Evolutionary conservation across 345 rosid genomes (phyloP).

Genomic region (Litchi chinensis): DNA sequence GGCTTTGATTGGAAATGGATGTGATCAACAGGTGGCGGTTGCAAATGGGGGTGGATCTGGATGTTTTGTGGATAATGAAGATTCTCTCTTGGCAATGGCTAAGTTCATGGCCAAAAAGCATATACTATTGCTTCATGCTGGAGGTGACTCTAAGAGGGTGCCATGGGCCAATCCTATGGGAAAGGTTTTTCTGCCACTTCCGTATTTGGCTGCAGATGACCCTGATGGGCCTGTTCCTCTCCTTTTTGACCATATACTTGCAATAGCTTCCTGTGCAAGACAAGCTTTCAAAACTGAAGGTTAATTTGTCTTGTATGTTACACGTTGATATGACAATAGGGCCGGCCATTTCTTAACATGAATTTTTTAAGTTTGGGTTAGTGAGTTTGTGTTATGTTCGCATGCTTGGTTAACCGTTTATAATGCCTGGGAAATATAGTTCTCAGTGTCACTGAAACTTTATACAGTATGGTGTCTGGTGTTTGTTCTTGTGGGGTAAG

Average conservation of each 20-base stretch:
- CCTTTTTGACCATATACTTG: slow-evolving; percentile 96
- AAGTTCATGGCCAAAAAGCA: slow-evolving; percentile 65
- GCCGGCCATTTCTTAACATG: neutral
- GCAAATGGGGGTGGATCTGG: slow-evolving; percentile 34
- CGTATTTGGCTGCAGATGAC: slow-evolving; percentile 88
- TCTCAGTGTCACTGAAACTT: neutral
- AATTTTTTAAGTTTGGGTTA: neutral
- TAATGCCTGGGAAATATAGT: neutral
- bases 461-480: neutral
- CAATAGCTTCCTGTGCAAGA: slow-evolving; percentile 90
- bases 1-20: slow-evolving; percentile 27
- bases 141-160: slow-evolving; percentile 98
- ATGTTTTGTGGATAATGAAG: slow-evolving; percentile 25
- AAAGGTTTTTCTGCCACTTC: slow-evolving; percentile 92
- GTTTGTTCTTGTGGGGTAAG: neutral
- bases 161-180: slow-evolving; percentile 99
- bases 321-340: neutral
- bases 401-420: neutral
- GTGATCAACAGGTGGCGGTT: slow-evolving; percentile 48
- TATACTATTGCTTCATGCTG: slow-evolving; percentile 94
- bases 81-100: slow-evolving; percentile 34
- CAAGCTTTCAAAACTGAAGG: slow-evolving; percentile 78
- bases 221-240: slow-evolving; percentile 95
- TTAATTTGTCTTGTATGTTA: slow-evolving; percentile 24
- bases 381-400: neutral